Evolutionary conservation across 2,329 filamentous ascomycete genomes (phyloP).

Genomic region (Epichloe hybrida): DNA sequence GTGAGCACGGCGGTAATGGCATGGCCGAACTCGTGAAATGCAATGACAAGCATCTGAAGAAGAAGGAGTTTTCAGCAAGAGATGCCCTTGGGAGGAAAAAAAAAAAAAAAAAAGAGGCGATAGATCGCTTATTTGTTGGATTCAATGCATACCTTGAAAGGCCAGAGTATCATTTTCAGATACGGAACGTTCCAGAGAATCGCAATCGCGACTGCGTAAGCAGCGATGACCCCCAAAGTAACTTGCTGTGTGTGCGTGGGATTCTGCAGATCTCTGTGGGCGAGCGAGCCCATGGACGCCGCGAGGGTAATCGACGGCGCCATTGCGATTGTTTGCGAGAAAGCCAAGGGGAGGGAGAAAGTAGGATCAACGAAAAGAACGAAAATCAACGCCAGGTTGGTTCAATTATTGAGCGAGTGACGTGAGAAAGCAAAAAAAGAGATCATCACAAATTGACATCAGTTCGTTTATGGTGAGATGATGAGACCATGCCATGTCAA

Average conservation of each 20-base stretch:
- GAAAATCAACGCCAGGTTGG: too few species aligned
- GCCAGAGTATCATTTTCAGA: constrained; percentile 61
- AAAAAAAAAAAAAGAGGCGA: not conserved
- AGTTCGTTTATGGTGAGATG: too few species aligned
- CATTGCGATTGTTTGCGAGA: not conserved
- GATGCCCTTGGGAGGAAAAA: not conserved
- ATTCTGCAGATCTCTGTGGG: constrained; percentile 32
- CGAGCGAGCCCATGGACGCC: not conserved
- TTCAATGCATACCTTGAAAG: constrained; percentile 50
- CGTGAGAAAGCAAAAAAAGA: too few species aligned
- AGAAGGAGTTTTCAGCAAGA: not conserved
- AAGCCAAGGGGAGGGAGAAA: not conserved
- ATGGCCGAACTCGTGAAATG: constrained; percentile 71
- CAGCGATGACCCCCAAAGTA: constrained; percentile 57
- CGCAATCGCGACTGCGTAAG: constrained; percentile 60
- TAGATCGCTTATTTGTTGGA: too few species aligned
- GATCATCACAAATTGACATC: too few species aligned
- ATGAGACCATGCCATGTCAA: too few species aligned
- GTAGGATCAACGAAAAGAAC: too few species aligned
- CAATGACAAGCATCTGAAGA: constrained; percentile 62
- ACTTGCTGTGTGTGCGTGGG: constrained; percentile 57
- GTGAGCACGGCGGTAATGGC: constrained; percentile 60
- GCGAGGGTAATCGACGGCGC: not conserved
- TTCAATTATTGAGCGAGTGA: too few species aligned
- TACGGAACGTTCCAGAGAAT: constrained; percentile 71